A percentile compares a stretch with the other conserved stretches of the same genome.
Conservation (phyloP, 106 monocot genomes). For the Chionographis japonica region DNA sequence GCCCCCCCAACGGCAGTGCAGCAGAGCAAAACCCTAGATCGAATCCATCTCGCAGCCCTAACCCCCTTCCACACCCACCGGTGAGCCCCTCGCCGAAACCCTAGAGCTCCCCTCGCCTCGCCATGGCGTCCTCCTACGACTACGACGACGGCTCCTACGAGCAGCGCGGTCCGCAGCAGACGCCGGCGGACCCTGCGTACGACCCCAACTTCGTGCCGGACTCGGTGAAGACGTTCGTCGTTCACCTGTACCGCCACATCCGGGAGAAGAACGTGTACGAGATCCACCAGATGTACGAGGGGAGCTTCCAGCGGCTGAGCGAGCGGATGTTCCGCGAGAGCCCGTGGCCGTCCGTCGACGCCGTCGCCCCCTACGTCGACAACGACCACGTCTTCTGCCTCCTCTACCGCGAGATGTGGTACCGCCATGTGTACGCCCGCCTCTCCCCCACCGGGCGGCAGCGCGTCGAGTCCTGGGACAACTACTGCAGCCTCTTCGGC, state of each 20-base stretch:
- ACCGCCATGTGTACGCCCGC: slow-evolving; percentile 68
- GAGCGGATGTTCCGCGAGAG: slow-evolving; percentile 87
- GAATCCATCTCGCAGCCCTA: too few species aligned
- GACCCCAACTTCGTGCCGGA: slow-evolving; percentile 97
- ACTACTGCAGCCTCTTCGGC: slow-evolving; percentile 90
- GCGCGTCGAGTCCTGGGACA: slow-evolving; percentile 94
- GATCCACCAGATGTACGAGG: slow-evolving; percentile 99
- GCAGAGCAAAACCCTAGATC: too few species aligned
- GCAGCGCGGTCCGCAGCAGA: slow-evolving; percentile 3
- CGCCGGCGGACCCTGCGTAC: slow-evolving; percentile 30
- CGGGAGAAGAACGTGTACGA: slow-evolving; percentile 98
- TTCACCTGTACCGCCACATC: slow-evolving; percentile 93
- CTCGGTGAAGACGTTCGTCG: slow-evolving; percentile 94
- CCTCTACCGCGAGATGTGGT: slow-evolving; percentile 97
- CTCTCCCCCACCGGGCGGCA: slow-evolving; percentile 46
- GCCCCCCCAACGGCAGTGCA: too few species aligned
- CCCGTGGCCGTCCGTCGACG: slow-evolving; percentile 92
- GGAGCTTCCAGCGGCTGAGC: slow-evolving; percentile 71
- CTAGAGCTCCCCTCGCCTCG: neutral
- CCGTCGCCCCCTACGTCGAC: slow-evolving; percentile 87
- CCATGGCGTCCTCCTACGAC: slow-evolving; percentile 42
- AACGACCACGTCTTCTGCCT: slow-evolving; percentile 97
- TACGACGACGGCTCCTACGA: slow-evolving; percentile 41
- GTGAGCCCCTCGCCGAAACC: neutral
- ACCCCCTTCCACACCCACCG: neutral